Conservation (phyloP, 306 rosid genomes). For the Corylus avellana region DNA sequence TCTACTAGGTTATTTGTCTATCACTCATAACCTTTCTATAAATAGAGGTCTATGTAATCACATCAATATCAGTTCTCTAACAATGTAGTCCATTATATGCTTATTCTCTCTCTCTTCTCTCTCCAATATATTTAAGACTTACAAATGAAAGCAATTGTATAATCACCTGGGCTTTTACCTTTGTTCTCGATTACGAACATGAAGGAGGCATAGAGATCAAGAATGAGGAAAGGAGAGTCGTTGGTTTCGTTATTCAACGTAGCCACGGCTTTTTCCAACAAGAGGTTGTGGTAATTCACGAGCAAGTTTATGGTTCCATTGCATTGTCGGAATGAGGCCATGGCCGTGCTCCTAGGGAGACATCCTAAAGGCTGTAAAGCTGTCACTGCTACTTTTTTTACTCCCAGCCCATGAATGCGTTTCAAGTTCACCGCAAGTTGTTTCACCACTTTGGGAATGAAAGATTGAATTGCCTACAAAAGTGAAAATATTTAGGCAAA, state of each 20-base stretch:
- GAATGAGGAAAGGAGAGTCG: conserved; percentile 35
- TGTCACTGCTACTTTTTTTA: conserved; percentile 58
- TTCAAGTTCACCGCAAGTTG: conserved; percentile 51
- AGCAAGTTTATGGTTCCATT: conserved; percentile 46
- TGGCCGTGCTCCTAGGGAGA: conserved; percentile 51
- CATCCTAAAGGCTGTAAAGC: conserved; percentile 78
- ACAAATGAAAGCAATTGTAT: not conserved
- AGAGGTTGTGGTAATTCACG: conserved; percentile 56
- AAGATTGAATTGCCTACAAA: conserved; percentile 51
- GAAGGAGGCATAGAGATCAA: conserved; percentile 67
- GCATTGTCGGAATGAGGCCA: conserved; percentile 51
- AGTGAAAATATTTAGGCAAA: not conserved
- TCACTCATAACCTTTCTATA: too few species aligned
- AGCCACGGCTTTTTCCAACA: conserved; percentile 56
- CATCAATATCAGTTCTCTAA: too few species aligned
- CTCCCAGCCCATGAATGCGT: conserved; percentile 64
- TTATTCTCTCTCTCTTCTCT: too few species aligned
- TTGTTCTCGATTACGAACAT: conserved; percentile 55
- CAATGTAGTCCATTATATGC: too few species aligned
- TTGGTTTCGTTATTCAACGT: conserved; percentile 46
- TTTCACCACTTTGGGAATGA: conserved; percentile 54
- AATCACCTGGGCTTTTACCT: conserved; percentile 34
- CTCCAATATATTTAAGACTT: too few species aligned
- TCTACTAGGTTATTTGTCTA: too few species aligned
- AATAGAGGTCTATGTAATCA: too few species aligned